phyloP scores from a whole-genome alignment of 257 asterid species.

The Jasminum sambac region DNA sequence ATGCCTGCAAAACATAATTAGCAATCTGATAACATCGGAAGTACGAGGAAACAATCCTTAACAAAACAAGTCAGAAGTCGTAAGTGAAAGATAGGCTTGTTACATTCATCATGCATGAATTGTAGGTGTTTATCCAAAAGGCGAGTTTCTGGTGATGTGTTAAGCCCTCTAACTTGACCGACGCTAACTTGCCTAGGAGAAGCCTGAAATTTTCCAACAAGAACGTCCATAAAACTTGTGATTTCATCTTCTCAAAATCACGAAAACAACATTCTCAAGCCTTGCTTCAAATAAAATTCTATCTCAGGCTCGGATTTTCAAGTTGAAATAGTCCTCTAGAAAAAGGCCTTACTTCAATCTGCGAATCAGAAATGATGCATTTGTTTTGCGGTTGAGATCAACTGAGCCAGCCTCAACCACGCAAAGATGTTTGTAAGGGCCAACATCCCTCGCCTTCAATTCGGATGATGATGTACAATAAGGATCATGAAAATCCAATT shows the following conservation, averaged over 20 bases:
- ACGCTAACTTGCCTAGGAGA: slow-evolving; percentile 63
- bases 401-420: slow-evolving; percentile 38
- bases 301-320: too few relatives aligned
- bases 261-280: not conserved
- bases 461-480: slow-evolving; percentile 29
- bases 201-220: slow-evolving; percentile 45
- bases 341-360: slow-evolving; percentile 47
- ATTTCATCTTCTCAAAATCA: not conserved
- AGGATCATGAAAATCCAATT: slow-evolving; percentile 42
- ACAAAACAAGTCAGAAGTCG: not conserved
- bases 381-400: slow-evolving; percentile 41
- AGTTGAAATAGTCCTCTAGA: too few relatives aligned
- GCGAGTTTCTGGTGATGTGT: slow-evolving; percentile 84
- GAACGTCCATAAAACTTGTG: not conserved
- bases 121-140: slow-evolving; percentile 81
- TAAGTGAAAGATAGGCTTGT: slow-evolving; percentile 8
- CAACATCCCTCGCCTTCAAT: slow-evolving; percentile 34
- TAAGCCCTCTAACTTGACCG: slow-evolving; percentile 53
- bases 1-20: slow-evolving; percentile 49
- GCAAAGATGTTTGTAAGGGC: slow-evolving; percentile 36
- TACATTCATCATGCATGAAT: slow-evolving; percentile 85
- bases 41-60: not conserved
- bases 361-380: slow-evolving; percentile 45
- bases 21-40: not conserved
- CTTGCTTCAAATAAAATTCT: too few relatives aligned